These are phyloP conservation scores for Erythrophleum ivorense DNA, from an alignment of 331 rosid genomes.

Conservation along the genomic window DNA sequence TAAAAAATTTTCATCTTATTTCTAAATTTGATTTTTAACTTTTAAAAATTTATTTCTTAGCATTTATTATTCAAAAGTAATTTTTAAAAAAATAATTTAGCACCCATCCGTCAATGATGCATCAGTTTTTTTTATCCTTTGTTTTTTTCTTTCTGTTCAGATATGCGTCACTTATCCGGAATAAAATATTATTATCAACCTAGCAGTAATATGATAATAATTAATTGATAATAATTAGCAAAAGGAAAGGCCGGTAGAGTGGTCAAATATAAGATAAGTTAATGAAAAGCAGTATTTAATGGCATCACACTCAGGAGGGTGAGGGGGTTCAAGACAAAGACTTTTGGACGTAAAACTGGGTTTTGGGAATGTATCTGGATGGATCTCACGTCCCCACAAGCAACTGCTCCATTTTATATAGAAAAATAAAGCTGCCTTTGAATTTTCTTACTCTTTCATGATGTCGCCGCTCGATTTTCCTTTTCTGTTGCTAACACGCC, in stretches of 20 bases:
- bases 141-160: neutral
- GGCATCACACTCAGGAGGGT: neutral
- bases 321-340: neutral
- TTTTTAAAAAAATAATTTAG: too few relatives aligned
- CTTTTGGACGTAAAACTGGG: neutral
- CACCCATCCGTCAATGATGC: too few relatives aligned
- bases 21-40: neutral
- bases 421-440: neutral
- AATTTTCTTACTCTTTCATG: neutral
- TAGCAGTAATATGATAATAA: neutral
- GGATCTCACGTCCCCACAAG: neutral
- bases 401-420: neutral
- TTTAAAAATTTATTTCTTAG: too few relatives aligned
- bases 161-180: too few relatives aligned
- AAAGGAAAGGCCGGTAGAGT: neutral
- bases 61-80: too few relatives aligned
- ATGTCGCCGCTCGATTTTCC: too few relatives aligned
- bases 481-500: too few relatives aligned
- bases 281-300: neutral
- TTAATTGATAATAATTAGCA: neutral
- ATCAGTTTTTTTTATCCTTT: neutral
- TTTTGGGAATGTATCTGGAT: slow-evolving; percentile 31
- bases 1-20: neutral
- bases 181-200: too few relatives aligned
- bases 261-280: neutral